These are phyloP conservation scores for Pseudogymnoascus sp. DNA, from an alignment of 2,329 filamentous ascomycete species.

Conservation along the genomic window DNA sequence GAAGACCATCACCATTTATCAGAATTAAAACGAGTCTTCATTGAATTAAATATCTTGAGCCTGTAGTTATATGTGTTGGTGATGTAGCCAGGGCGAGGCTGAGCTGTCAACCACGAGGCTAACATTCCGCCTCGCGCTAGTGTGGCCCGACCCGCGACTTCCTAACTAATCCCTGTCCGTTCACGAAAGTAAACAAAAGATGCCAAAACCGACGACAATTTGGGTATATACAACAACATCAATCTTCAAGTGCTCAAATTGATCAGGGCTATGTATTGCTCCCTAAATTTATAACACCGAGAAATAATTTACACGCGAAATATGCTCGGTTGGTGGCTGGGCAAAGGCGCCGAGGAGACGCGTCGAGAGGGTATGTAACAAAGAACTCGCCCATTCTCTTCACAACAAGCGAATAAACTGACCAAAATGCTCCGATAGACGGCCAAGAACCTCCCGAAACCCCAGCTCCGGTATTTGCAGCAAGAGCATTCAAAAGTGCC, in stretches of 20 bases:
- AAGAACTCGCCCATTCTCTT: not conserved
- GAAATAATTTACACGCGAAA: not conserved
- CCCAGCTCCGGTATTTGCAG: slow-evolving; percentile 58
- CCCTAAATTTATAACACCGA: not conserved
- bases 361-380: slow-evolving; percentile 16
- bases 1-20: too few species aligned
- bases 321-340: slow-evolving; percentile 30
- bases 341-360: slow-evolving; percentile 19
- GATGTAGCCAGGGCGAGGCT: not conserved
- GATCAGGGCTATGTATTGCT: slow-evolving; percentile 10
- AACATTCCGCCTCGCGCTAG: not conserved
- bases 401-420: not conserved
- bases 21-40: not conserved
- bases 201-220: not conserved
- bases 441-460: slow-evolving; percentile 50
- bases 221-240: not conserved
- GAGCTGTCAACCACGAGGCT: not conserved
- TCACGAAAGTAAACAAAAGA: slow-evolving; percentile 21
- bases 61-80: not conserved
- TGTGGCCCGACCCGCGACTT: slow-evolving; percentile 3
- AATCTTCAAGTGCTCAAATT: not conserved
- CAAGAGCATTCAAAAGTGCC: slow-evolving; percentile 55
- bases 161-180: not conserved
- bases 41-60: not conserved
- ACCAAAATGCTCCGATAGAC: not conserved